Percentiles rank a stretch among this genome's conserved stretches.
phyloP scores from a whole-genome alignment of 1,139 yeast species.

The Kodamaea sp. region DNA sequence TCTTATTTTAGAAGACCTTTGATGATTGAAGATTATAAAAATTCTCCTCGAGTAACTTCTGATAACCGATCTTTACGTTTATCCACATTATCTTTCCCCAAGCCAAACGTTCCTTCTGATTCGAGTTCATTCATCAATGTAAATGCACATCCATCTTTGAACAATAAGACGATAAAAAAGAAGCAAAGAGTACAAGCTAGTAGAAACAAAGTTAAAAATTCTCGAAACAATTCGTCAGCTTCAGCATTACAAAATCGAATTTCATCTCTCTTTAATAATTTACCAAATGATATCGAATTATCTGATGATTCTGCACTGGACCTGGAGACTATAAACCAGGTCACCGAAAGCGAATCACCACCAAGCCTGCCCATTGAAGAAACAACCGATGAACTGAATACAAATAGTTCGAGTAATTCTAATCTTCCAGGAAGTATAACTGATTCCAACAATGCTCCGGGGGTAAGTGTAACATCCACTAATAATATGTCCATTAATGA shows the following conservation, averaged over 20 bases:
- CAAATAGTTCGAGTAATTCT: not conserved
- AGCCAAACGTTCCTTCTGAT: slow-evolving; percentile 3
- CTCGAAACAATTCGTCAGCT: not conserved
- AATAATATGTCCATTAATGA: no score
- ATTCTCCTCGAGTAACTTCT: slow-evolving; percentile 28
- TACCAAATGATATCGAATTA: slow-evolving; percentile 48
- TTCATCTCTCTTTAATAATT: slow-evolving; percentile 41
- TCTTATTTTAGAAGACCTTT: not conserved
- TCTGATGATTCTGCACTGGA: slow-evolving; percentile 50
- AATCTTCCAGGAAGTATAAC: no score
- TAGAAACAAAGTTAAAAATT: not conserved
- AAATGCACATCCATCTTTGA: slow-evolving; percentile 19
- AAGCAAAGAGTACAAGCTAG: slow-evolving; percentile 1
- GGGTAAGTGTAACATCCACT: no score
- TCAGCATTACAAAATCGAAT: slow-evolving; percentile 23
- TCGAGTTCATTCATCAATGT: slow-evolving; percentile 31
- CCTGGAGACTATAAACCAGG: slow-evolving; percentile 28
- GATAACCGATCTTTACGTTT: slow-evolving; percentile 32
- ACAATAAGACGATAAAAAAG: slow-evolving; percentile 1
- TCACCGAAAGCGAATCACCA: not conserved
- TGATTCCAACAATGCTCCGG: no score
- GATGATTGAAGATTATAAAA: slow-evolving; percentile 6
- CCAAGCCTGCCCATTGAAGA: not conserved
- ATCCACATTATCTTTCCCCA: slow-evolving; percentile 20
- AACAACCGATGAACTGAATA: not conserved